Percentiles rank a stretch among this genome's conserved stretches.
These are phyloP conservation scores for Setaria italica DNA, from an alignment of 202 grass and related monocot genomes.

Conservation along the genomic window DNA sequence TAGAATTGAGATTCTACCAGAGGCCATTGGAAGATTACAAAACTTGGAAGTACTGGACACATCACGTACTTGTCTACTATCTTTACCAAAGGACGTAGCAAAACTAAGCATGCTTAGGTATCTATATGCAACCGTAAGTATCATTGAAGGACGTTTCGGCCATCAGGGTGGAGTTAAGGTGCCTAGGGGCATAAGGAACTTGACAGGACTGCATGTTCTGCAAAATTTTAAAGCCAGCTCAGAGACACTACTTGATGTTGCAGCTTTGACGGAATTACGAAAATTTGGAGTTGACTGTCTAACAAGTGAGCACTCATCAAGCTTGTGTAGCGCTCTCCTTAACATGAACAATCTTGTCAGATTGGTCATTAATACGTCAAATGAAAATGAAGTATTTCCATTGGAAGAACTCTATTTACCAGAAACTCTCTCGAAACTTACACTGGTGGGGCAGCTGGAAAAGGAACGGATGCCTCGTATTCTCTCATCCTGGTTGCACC, in stretches of 20 bases:
- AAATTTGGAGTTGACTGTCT: conserved; percentile 30
- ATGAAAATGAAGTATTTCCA: conserved; percentile 39
- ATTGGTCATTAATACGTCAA: neutral
- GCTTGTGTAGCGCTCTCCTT: conserved; percentile 27
- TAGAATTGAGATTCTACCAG: conserved; percentile 20
- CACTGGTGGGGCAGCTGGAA: fast-evolving
- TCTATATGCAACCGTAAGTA: neutral
- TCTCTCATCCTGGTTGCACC: conserved; percentile 14
- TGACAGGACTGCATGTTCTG: conserved; percentile 22
- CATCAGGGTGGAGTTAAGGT: neutral
- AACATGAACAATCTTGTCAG: conserved; percentile 27
- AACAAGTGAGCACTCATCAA: conserved; percentile 3
- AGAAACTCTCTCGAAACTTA: neutral
- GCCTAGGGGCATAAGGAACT: conserved; percentile 10
- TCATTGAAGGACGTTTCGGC: neutral
- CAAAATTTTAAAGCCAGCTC: conserved; percentile 36
- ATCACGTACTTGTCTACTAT: neutral
- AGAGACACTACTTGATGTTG: conserved; percentile 19
- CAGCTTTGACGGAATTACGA: conserved; percentile 40
- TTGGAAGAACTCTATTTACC: conserved; percentile 31
- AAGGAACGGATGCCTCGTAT: neutral
- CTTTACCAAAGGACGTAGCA: conserved; percentile 29
- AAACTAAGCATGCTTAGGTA: conserved; percentile 38
- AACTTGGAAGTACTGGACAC: conserved; percentile 51
- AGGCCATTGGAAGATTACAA: conserved; percentile 28